Evolutionary conservation across 164 flowering plant species (phyloP), one percentile per base, ranked within the genome.

Genomic region (Cinnamomum chago): DNA sequence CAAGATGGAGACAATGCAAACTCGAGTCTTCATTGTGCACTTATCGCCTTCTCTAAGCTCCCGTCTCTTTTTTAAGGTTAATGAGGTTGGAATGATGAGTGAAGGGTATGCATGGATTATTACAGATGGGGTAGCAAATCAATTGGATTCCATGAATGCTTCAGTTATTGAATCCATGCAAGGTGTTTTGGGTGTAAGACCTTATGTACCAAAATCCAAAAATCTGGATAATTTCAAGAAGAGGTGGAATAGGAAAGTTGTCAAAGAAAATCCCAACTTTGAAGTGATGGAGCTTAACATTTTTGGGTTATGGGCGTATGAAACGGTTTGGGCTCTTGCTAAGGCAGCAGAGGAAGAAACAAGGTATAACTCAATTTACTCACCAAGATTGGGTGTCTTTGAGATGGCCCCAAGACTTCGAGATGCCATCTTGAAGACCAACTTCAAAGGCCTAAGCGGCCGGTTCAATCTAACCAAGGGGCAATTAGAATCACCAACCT

Each of bases 281-380:
- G n/a, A 51, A 12, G 6, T 2, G 17, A 0, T n/a, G 33, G 71
- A 69, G 11, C 35, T 79, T 10, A 77, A 62, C 47, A 22, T 76
- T 2, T 79, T 74, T 65, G 87, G 87, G 7, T 20, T 87, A 24
- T 78, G 87, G 86, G 89, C 87, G 2, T 85, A 89, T 79, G 89
- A 89, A 71, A 76, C 85, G 1, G 69, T 69, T 5, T 72, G 68
- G 50, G 85, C 84, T 17, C 51, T 88, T 10, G 88, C 90, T n/a
- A 76, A 64, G 69, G 84, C 88, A 30, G 76, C 71, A 62, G 87
- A 85, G 71, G 72, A 70, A 70, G 76, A 64, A 22, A 22, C 33
- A 1, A 64, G 25, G 9, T 11, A 64, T 5, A 64, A 23, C 67
- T 64, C 28, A 3, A 64, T 2, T 3, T 13, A 64, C 7, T 64